Conservation (phyloP, 2,329 filamentous ascomycete genomes). For the Arthrobotrys megalospora region DNA sequence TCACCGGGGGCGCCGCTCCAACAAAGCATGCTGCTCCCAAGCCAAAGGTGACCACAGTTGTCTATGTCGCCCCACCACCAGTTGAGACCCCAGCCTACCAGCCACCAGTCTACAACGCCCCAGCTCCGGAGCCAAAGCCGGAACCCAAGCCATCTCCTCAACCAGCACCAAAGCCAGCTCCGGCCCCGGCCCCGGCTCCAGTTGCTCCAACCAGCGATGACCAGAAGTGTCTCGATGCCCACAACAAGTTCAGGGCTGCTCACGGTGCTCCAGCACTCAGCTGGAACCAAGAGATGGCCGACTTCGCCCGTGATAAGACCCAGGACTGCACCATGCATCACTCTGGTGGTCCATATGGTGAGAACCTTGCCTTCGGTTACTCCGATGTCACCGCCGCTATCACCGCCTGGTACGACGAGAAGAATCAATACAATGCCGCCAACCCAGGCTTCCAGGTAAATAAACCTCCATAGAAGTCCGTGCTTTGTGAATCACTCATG, state of each 20-base stretch:
- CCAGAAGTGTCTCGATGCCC: conserved; percentile 74
- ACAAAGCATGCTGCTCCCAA: conserved; percentile 19
- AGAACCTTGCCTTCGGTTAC: conserved; percentile 87
- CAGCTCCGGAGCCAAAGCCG: conserved; percentile 19
- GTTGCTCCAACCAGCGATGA: conserved; percentile 62
- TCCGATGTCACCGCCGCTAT: conserved; percentile 77
- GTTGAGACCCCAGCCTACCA: conserved; percentile 39
- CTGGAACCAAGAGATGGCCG: conserved; percentile 78
- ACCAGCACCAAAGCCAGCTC: conserved; percentile 31
- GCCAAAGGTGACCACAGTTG: conserved; percentile 33
- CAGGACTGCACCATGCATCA: conserved; percentile 80
- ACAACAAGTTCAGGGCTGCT: conserved; percentile 89
- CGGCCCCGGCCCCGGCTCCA: conserved; percentile 38
- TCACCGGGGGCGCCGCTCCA: conserved; percentile 29
- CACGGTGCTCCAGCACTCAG: conserved; percentile 78
- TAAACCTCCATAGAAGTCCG: background rate
- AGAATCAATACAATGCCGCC: conserved; percentile 74
- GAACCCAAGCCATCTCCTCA: conserved; percentile 16
- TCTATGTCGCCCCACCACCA: conserved; percentile 36
- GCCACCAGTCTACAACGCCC: conserved; percentile 44
- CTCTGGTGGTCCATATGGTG: conserved; percentile 80
- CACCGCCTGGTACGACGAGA: conserved; percentile 90
- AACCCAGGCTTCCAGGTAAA: conserved; percentile 71
- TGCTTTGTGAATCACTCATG: background rate
- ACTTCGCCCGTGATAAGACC: conserved; percentile 77